Conservation (phyloP, 169 alveolate genomes). For the Cryptosporidium tyzzeri region DNA sequence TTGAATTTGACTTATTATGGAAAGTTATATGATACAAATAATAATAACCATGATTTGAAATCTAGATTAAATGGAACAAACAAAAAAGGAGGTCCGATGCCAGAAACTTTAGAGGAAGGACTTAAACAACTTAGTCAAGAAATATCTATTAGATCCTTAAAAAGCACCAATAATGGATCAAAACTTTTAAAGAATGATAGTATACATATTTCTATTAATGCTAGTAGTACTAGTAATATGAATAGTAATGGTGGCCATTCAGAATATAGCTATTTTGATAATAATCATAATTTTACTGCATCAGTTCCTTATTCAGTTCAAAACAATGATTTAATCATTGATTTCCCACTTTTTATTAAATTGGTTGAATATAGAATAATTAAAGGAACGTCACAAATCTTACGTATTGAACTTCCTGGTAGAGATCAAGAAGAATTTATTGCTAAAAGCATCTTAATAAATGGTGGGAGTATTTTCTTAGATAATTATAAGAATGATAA, state of each 20-base stretch:
- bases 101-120: constrained; percentile 63
- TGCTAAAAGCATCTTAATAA: constrained; percentile 1
- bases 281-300: not conserved
- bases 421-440: constrained; percentile 61
- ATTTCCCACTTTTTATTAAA: constrained; percentile 47
- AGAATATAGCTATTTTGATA: not conserved
- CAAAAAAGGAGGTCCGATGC: constrained; percentile 16
- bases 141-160: constrained; percentile 41
- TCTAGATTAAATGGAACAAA: not conserved
- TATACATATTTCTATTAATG: not conserved
- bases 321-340: constrained; percentile 26
- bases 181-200: not conserved
- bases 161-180: constrained; percentile 8
- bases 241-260: not conserved
- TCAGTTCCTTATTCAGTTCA: not conserved
- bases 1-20: constrained; percentile 47
- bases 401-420: constrained; percentile 36
- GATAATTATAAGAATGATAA: constrained; percentile 1
- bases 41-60: not conserved
- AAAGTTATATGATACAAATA: constrained; percentile 7
- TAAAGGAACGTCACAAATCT: constrained; percentile 61
- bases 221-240: not conserved
- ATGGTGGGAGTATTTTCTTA: constrained; percentile 32
- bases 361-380: constrained; percentile 58
- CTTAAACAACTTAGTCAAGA: constrained; percentile 25